phyloP scores from a whole-genome alignment of 345 rosid genomes.

The Syzygium aromaticum region DNA sequence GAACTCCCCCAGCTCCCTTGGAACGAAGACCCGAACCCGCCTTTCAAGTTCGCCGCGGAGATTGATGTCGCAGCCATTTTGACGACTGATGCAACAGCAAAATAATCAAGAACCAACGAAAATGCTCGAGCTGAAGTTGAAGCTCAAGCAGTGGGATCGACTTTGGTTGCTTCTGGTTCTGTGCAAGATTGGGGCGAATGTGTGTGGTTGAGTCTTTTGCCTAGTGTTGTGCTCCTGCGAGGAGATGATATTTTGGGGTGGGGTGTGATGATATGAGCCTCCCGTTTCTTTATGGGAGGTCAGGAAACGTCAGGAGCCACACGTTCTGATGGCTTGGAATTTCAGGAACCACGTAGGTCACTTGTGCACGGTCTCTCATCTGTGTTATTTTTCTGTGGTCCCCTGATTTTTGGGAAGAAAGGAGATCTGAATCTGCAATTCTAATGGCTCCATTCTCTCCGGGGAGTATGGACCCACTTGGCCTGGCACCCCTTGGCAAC shows the following conservation, averaged over 20 bases:
- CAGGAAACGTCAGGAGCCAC: constrained; percentile 30
- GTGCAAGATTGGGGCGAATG: background rate
- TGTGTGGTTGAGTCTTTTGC: background rate
- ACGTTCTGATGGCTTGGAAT: constrained; percentile 4
- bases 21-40: constrained; percentile 30
- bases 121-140: background rate
- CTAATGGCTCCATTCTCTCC: background rate
- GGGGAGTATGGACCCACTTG: background rate
- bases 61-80: constrained; percentile 35
- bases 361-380: background rate
- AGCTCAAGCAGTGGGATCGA: background rate
- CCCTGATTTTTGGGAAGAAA: background rate
- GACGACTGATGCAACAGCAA: background rate
- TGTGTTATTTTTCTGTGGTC: background rate
- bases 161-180: background rate
- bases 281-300: constrained; percentile 9
- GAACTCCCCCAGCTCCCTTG: constrained; percentile 49
- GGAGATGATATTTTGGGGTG: background rate
- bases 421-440: background rate
- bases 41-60: constrained; percentile 37
- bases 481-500: background rate
- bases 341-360: constrained; percentile 15
- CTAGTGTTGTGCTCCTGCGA: background rate
- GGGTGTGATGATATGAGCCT: constrained; percentile 6
- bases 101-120: background rate